Evolutionary conservation across 202 grass and related monocot genomes (phyloP).

Genomic region (Brachypodium distachyon): DNA sequence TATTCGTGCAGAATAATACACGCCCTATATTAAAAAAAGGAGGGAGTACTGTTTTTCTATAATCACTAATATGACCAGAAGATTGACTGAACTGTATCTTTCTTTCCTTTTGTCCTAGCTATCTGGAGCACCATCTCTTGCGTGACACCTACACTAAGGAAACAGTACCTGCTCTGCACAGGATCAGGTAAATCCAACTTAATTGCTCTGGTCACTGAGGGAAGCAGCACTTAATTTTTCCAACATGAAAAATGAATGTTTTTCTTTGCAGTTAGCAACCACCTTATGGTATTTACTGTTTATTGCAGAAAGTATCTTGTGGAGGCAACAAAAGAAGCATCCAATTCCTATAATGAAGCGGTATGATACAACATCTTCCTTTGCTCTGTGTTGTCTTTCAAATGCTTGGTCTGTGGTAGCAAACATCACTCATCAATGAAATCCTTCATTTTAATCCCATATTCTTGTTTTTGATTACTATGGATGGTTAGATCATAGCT

Average conservation of each 20-base stretch:
- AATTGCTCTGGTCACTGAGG: not conserved
- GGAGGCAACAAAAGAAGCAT: constrained; percentile 95
- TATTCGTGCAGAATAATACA: too few relatives aligned
- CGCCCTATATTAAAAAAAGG: too few relatives aligned
- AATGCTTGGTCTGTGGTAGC: not conserved
- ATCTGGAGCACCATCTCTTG: constrained; percentile 96
- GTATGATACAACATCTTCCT: constrained; percentile 28
- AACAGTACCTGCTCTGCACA: constrained; percentile 80
- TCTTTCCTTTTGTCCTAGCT: constrained; percentile 27
- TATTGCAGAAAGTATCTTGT: constrained; percentile 89
- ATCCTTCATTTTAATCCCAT: not conserved
- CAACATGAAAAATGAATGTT: not conserved
- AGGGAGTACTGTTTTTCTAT: not conserved
- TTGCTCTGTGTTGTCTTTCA: not conserved
- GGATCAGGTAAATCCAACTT: constrained; percentile 53
- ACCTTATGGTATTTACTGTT: not conserved
- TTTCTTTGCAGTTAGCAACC: constrained; percentile 8
- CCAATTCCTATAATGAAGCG: constrained; percentile 92
- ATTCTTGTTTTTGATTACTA: not conserved
- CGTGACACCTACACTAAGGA: constrained; percentile 99
- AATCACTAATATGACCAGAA: not conserved
- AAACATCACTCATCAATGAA: not conserved
- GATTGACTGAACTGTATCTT: not conserved
- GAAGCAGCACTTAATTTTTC: not conserved
- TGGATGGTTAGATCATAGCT: not conserved